phyloP scores from a whole-genome alignment of 495 filamentous ascomycete genomes.

The Daldinia concentrica region DNA sequence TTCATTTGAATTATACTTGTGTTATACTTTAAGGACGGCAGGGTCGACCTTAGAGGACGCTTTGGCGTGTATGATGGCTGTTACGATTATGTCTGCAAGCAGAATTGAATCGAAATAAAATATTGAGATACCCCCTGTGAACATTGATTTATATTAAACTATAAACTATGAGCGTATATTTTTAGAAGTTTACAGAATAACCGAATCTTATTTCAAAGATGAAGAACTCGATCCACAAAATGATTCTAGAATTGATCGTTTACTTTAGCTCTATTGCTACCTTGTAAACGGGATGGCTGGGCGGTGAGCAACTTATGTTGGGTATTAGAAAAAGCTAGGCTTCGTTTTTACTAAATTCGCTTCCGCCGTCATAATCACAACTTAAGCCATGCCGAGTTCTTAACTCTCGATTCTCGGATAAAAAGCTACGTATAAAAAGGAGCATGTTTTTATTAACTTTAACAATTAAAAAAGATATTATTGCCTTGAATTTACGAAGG shows the following conservation, averaged over 20 bases:
- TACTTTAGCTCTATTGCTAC: neutral
- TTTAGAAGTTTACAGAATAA: neutral
- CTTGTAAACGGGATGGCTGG: too few species aligned
- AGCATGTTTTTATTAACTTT: too few species aligned
- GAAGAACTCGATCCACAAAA: neutral
- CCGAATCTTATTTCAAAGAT: neutral
- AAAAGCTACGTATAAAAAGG: too few species aligned
- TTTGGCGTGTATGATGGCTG: neutral
- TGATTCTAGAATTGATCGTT: neutral
- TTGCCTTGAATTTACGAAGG: too few species aligned
- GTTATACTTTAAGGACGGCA: neutral
- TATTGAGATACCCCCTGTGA: slow-evolving; percentile 15
- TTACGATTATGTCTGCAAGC: slow-evolving; percentile 12
- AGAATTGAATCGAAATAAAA: slow-evolving; percentile 6
- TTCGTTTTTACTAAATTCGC: too few species aligned
- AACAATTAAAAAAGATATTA: too few species aligned
- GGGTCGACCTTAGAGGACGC: neutral
- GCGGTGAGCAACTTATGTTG: too few species aligned
- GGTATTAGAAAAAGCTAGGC: too few species aligned
- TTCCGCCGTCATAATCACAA: too few species aligned
- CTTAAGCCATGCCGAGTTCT: too few species aligned
- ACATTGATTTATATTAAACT: neutral
- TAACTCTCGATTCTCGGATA: too few species aligned
- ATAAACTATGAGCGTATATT: neutral
- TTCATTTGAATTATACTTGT: slow-evolving; percentile 5